Base-by-base conservation (phyloP, 768 basidiomycete species). In the Mycena galopus region DNA sequence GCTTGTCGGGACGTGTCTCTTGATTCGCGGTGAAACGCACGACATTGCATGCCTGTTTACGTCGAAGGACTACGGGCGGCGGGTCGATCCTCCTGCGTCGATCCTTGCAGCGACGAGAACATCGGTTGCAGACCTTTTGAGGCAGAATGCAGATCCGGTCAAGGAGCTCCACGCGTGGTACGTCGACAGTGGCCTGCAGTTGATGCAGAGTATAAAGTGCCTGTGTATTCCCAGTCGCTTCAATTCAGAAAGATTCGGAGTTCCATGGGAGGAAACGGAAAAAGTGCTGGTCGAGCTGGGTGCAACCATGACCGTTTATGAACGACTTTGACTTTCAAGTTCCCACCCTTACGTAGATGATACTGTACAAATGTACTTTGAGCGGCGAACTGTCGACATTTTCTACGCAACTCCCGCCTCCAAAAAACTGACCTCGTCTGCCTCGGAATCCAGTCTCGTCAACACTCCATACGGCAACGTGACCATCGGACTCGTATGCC, bases 231-330 rank as follows among this genome's bases (percentile, higher is more conserved):
- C n/a, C 62, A 86, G 84, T 66, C 84, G 83, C 14, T 83, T 86
- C 72, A 85, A 86, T 72, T 84, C 84, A 56, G 85, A 84, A 33
- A 84, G 82, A 71, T 85, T 86, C 77, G 83, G 79, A n/a, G 85
- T 86, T 35, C 81, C 82, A 37, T 86, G 85, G 85, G 78, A 76
- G 44, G 76, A 79, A 23, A 85, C 84, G 5, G 84, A 82, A 62
- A 79, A 74, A 19, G 72, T 85, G 30, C 63, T 86, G 59, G 76
- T 81, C 9, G 79, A 80, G 27, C 68, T 85, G 30, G 80, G 75
- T 3, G 77, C 81, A 3, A 67, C 74, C 17, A 83, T 85, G 81
- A 79, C 74, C 10, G 79, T 86, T 12, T 85, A 86, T 69, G 79
- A 78, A 21, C 77, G 79, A 17, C 65, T 63, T 55, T 66, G 59